Evolutionary conservation across 2,329 filamentous ascomycete genomes (phyloP).

Genomic region (Botryotinia calthae): DNA sequence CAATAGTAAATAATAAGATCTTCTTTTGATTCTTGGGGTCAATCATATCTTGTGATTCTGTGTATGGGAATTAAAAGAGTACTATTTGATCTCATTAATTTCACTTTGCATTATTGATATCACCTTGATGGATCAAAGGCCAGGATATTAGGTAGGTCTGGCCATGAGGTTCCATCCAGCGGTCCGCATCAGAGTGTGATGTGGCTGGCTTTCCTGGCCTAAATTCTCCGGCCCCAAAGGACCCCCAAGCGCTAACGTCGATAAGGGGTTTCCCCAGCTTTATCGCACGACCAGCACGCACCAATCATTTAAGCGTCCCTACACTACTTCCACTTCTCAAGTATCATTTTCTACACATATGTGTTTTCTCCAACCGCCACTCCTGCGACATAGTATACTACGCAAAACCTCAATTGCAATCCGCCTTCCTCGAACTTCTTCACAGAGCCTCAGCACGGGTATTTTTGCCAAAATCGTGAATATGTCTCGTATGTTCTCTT

Average conservation of each 20-base stretch:
- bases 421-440: background rate
- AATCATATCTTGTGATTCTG: background rate
- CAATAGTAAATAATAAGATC: conserved; percentile 28
- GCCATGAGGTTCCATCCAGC: background rate
- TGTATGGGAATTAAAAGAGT: background rate
- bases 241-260: background rate
- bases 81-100: background rate
- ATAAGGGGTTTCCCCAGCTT: conserved; percentile 18
- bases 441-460: too few relatives aligned
- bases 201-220: background rate
- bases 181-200: background rate
- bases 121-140: background rate
- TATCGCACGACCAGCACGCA: conserved; percentile 5
- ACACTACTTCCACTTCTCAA: background rate
- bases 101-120: background rate
- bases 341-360: conserved; percentile 13
- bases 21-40: conserved; percentile 2
- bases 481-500: conserved; percentile 31
- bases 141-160: background rate
- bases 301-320: background rate
- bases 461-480: background rate
- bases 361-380: conserved; percentile 14
- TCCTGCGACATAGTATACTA: conserved; percentile 4
- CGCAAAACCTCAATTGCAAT: background rate
- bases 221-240: background rate